phyloP scores from a whole-genome alignment of 129 eudicot genomes.

The Helichrysum umbraculigerum region DNA sequence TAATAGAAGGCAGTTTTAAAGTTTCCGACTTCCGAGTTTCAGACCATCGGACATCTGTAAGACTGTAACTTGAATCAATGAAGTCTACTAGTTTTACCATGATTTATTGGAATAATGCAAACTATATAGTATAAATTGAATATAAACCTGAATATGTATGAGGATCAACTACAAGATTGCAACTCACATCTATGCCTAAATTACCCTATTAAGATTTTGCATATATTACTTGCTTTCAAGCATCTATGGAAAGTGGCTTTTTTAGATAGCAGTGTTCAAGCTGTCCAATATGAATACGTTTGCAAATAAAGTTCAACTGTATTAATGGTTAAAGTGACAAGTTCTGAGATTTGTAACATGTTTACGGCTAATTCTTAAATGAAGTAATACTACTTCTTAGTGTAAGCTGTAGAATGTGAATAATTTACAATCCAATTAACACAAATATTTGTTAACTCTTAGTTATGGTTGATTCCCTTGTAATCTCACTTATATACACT shows the following conservation, averaged over 20 bases:
- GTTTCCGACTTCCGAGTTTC: background rate
- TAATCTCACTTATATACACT: background rate
- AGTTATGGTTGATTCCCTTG: conserved; percentile 2
- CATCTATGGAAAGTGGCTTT: background rate
- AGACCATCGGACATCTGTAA: background rate
- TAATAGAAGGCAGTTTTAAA: background rate
- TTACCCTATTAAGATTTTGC: background rate
- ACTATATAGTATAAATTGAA: background rate
- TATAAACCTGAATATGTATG: background rate
- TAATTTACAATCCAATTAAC: background rate
- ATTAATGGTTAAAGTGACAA: background rate
- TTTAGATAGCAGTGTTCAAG: background rate
- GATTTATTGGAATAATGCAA: conserved; percentile 2
- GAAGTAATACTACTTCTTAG: background rate
- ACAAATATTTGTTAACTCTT: background rate
- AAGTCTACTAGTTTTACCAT: background rate
- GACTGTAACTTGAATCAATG: background rate
- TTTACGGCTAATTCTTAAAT: background rate
- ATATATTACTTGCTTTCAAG: background rate
- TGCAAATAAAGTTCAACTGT: background rate
- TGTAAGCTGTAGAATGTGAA: conserved; percentile 4
- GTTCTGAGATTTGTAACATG: background rate
- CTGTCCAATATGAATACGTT: background rate
- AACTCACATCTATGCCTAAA: conserved; percentile 6
- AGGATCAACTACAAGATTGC: background rate